phyloP scores from a whole-genome alignment of 2,329 filamentous ascomycete species.

The Teratosphaeria gauchensis region DNA sequence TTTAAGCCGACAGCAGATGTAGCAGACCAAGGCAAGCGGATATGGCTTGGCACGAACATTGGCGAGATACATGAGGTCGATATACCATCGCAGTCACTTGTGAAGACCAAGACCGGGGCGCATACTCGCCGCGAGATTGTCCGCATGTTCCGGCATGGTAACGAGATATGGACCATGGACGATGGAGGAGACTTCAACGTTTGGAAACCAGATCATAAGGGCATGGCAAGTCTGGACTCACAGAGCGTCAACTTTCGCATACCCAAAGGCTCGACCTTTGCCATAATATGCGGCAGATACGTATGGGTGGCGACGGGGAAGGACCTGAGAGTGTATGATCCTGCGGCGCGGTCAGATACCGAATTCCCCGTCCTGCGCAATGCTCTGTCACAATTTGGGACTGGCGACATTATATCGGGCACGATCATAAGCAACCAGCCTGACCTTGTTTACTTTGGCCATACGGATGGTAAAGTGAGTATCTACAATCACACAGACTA shows the following conservation, averaged over 20 bases:
- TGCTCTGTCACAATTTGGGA: conserved; percentile 60
- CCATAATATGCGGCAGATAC: conserved; percentile 72
- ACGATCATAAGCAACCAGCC: conserved; percentile 64
- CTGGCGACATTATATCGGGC: conserved; percentile 81
- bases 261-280: conserved; percentile 75
- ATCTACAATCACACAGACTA: conserved; percentile 78
- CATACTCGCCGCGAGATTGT: conserved; percentile 73
- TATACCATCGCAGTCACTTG: conserved; percentile 60
- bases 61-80: conserved; percentile 89
- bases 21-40: conserved; percentile 65
- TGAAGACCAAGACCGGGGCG: conserved; percentile 57
- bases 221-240: conserved; percentile 63
- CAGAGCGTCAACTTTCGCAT: conserved; percentile 70
- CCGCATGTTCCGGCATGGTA: conserved; percentile 75
- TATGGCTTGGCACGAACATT: conserved; percentile 85
- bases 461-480: conserved; percentile 86
- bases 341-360: conserved; percentile 55
- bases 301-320: conserved; percentile 85
- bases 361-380: conserved; percentile 67
- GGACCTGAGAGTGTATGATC: conserved; percentile 74
- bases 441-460: conserved; percentile 78
- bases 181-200: conserved; percentile 78
- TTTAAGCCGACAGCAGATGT: conserved; percentile 77
- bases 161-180: conserved; percentile 90
- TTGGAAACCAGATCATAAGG: conserved; percentile 68